Evolutionary conservation across 2,329 filamentous ascomycete species (phyloP).

Genomic region (Plenodomus tracheiphilus): DNA sequence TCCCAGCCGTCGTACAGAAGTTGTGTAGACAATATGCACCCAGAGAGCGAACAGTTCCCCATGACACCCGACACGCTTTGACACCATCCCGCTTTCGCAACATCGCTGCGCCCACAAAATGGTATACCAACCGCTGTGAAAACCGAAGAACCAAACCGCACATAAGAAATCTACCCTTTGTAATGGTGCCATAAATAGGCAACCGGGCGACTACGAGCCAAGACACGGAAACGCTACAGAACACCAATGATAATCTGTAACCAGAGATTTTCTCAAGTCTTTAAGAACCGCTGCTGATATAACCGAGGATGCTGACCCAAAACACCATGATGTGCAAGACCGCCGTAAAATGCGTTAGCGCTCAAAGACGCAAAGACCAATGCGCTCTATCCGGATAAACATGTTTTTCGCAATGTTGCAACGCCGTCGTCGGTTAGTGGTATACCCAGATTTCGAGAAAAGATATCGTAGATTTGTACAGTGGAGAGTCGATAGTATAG

Average conservation of each 20-base stretch:
- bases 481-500: constrained; percentile 45
- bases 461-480: constrained; percentile 50
- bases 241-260: constrained; percentile 38
- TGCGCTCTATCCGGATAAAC: constrained; percentile 43
- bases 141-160: constrained; percentile 40
- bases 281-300: constrained; percentile 35
- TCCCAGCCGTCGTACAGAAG: constrained; percentile 46
- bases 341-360: constrained; percentile 46
- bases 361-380: constrained; percentile 42
- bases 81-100: constrained; percentile 27
- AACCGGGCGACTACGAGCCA: constrained; percentile 37
- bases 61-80: constrained; percentile 19
- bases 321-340: constrained; percentile 45
- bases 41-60: constrained; percentile 24
- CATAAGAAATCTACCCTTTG: constrained; percentile 48
- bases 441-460: constrained; percentile 47
- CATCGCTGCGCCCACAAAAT: not conserved
- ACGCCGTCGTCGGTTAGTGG: constrained; percentile 48
- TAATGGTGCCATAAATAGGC: constrained; percentile 26
- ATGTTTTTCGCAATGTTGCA: constrained; percentile 40
- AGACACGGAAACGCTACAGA: constrained; percentile 37
- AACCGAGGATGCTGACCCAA: constrained; percentile 41
- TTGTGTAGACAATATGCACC: constrained; percentile 23
- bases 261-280: constrained; percentile 40
- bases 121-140: constrained; percentile 35